A percentile compares a stretch with the other conserved stretches of the same genome.
These are phyloP conservation scores for Melanopsichium pennsylvanicum DNA, from an alignment of 1,284 basidiomycete species.

Conservation along the genomic window DNA sequence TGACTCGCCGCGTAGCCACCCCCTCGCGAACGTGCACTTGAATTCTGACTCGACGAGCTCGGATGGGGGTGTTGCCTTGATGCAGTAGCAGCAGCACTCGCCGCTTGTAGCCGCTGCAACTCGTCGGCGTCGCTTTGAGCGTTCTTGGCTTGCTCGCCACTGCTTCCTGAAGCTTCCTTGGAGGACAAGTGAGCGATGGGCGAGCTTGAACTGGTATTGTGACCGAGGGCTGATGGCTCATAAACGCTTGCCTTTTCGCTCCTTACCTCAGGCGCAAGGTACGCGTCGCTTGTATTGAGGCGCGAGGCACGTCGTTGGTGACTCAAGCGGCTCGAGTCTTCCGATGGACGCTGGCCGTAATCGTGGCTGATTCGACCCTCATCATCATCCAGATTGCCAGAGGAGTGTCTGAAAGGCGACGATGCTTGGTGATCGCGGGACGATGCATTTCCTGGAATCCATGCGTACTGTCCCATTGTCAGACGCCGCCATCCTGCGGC, in stretches of 20 bases:
- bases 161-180: constrained; percentile 33
- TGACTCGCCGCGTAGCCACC: constrained; percentile 43
- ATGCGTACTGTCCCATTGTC: constrained; percentile 48
- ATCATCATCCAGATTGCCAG: constrained; percentile 22
- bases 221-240: constrained; percentile 26
- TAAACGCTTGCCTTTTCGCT: constrained; percentile 49
- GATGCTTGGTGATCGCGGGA: constrained; percentile 5
- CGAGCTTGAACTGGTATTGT: constrained; percentile 23
- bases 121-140: background rate
- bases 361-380: constrained; percentile 21
- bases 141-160: constrained; percentile 15
- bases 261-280: constrained; percentile 29
- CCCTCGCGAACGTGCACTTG: constrained; percentile 19
- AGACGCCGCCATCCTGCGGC: constrained; percentile 48
- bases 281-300: constrained; percentile 24
- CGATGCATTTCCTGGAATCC: constrained; percentile 22
- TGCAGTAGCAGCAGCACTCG: background rate
- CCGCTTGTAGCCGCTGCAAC: background rate
- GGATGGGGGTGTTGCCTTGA: constrained; percentile 14
- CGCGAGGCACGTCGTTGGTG: constrained; percentile 14
- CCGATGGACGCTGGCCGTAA: constrained; percentile 9
- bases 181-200: constrained; percentile 17
- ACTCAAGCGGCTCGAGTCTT: constrained; percentile 23
- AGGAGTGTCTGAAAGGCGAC: constrained; percentile 15
- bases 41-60: constrained; percentile 27